These are phyloP conservation scores for Linnemannia hyalina DNA, from an alignment of 192 early-diverging fungal genomes.

Conservation along the genomic window DNA sequence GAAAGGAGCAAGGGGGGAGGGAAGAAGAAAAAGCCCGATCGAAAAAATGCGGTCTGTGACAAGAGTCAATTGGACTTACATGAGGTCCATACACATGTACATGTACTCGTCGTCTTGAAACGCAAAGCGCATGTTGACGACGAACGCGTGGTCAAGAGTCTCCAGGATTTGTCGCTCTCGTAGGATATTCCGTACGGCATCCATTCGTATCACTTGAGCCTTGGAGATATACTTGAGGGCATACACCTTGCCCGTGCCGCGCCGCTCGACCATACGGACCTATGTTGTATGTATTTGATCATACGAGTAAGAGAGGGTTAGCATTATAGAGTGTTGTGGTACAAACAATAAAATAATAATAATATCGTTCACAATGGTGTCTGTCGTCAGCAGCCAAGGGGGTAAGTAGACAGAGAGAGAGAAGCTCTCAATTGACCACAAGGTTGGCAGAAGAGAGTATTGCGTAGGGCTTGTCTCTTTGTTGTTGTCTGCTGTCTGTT, in stretches of 20 bases:
- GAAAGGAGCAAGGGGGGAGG: not conserved
- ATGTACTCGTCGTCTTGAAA: slow-evolving; percentile 92
- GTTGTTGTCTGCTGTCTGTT: not conserved
- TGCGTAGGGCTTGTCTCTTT: not conserved
- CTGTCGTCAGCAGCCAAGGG: not conserved
- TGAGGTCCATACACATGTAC: slow-evolving; percentile 92
- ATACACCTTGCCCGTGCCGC: slow-evolving; percentile 74
- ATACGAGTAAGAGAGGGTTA: not conserved
- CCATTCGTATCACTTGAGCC: slow-evolving; percentile 85
- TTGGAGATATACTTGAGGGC: slow-evolving; percentile 94
- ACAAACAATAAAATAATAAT: slow-evolving; percentile 5
- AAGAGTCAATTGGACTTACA: slow-evolving; percentile 62
- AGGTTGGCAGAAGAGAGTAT: not conserved
- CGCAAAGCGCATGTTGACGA: slow-evolving; percentile 86
- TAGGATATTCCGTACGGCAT: slow-evolving; percentile 86
- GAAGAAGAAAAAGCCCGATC: not conserved
- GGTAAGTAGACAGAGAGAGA: not conserved
- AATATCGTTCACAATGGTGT: not conserved
- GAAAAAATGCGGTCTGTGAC: not conserved
- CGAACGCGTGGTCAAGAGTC: slow-evolving; percentile 76
- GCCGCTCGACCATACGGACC: slow-evolving; percentile 88
- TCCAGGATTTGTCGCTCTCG: slow-evolving; percentile 84
- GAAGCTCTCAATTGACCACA: slow-evolving; percentile 2
- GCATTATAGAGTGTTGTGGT: not conserved
- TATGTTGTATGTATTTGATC: slow-evolving; percentile 21